A percentile compares a stretch with the other conserved stretches of the same genome.
Evolutionary conservation across 305 asterid species (phyloP).

Genomic region (Nicotiana rustica): DNA sequence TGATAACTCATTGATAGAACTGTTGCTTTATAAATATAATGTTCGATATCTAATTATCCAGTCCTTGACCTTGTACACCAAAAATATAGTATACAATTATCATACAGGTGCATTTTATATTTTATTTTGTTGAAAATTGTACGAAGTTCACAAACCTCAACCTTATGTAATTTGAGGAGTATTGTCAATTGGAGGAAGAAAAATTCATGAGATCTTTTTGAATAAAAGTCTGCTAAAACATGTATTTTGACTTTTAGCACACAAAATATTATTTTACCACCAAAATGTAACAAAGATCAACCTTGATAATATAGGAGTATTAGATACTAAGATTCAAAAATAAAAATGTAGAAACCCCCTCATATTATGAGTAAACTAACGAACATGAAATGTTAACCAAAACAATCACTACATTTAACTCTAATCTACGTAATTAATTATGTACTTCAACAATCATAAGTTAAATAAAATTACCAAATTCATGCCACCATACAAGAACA

Average conservation of each 20-base stretch:
- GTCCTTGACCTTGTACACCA: too few relatives aligned
- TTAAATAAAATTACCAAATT: neutral
- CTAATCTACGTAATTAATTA: neutral
- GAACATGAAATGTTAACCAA: neutral
- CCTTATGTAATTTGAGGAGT: neutral
- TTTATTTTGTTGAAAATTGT: too few relatives aligned
- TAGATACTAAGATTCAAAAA: neutral
- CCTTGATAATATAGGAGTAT: too few relatives aligned
- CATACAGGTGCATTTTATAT: too few relatives aligned
- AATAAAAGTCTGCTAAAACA: neutral
- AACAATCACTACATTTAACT: neutral
- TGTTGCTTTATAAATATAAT: too few relatives aligned
- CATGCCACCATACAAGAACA: neutral
- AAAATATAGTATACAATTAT: too few relatives aligned
- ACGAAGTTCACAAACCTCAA: too few relatives aligned
- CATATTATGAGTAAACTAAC: neutral
- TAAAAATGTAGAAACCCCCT: neutral
- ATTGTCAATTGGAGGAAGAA: too few relatives aligned
- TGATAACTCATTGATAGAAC: too few relatives aligned
- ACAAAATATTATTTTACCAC: neutral
- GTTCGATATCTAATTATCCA: too few relatives aligned
- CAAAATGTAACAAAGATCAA: neutral
- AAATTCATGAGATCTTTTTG: neutral
- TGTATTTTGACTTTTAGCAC: neutral
- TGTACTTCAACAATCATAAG: neutral